Percentiles rank a stretch among this genome's conserved stretches.
Conservation (phyloP, 148 eudicot genomes). For the Spergularia marina region DNA sequence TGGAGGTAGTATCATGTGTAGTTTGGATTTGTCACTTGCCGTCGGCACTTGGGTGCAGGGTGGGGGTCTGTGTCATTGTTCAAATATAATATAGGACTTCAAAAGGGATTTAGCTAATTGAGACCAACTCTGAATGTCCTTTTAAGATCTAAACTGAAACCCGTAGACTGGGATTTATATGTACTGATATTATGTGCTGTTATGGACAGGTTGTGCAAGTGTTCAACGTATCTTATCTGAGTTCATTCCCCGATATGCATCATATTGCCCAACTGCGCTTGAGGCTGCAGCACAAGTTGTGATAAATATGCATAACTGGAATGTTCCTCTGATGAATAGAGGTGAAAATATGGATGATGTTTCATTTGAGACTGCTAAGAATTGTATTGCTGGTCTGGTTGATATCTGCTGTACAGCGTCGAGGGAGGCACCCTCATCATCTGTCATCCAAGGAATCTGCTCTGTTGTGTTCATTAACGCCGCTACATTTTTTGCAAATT, state of each 20-base stretch:
- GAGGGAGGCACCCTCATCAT: constrained; percentile 60
- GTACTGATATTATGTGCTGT: neutral
- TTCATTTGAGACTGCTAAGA: constrained; percentile 71
- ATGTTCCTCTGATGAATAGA: constrained; percentile 49
- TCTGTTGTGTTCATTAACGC: constrained; percentile 75
- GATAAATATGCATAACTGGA: constrained; percentile 81
- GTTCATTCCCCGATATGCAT: constrained; percentile 72
- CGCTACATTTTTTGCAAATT: constrained; percentile 60
- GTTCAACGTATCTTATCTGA: constrained; percentile 76
- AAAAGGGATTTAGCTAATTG: too few relatives aligned
- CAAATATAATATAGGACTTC: too few relatives aligned
- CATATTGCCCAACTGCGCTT: constrained; percentile 87
- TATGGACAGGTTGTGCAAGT: constrained; percentile 67
- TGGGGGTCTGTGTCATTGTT: too few relatives aligned
- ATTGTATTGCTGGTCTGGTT: constrained; percentile 78
- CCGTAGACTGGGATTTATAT: neutral
- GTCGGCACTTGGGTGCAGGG: too few relatives aligned
- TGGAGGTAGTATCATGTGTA: too few relatives aligned
- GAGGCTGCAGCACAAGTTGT: constrained; percentile 88
- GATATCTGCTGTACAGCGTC: constrained; percentile 75
- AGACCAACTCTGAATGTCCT: neutral
- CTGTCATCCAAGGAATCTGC: constrained; percentile 70
- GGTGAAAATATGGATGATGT: constrained; percentile 76
- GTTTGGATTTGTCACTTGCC: too few relatives aligned
- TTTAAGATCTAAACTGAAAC: neutral